Base-by-base conservation (phyloP, 2,329 filamentous ascomycete genomes). In the Neonectria sp. region DNA sequence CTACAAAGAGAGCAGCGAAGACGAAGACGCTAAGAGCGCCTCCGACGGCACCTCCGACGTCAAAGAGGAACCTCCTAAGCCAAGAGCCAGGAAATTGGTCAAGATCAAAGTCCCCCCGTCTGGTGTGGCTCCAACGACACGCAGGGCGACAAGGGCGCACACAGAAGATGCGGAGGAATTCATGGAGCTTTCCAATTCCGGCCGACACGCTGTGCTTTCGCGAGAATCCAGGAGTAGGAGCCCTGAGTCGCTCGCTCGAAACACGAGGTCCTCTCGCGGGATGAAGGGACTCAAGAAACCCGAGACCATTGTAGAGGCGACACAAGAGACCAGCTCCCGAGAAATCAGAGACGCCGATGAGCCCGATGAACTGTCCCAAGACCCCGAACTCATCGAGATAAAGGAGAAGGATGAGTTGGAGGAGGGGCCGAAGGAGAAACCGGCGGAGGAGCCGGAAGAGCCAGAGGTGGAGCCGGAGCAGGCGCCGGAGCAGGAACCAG, bases 121-220 rank as follows among this genome's bases (percentile, higher is more conserved):
- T 29, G 69, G 73, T 43, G 65, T 68, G 4, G 71, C 70, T 27
- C 75, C 65, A 35, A 73, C 73, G 2, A 83, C 83, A 45, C 83
- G 88, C 37, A 82, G 87, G 71, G 76, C 80, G 11, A 90, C 88
- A 12, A 81, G 88, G 35, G 87, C 86, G 17, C 84, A 80, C 61
- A 89, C 88, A 4, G 88, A 86, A 51, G 88, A 90, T 53, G 82
- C 82, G 0, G 87, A 89, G 49, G 82, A 85, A 5, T 83, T 90
- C 7, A 77, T 90, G 5, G 88, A 91, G 73, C 80, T 91, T 15
- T 87, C 89, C 6, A 87, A 84, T 71, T 91, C 89, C 8, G 90
- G 89, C n/a, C 85, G 83, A 63, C 89, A 91, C 69, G 85, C 84
- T 24, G 82, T 83, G 46, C 76, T 82, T 2, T 82, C 86, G 45